These are phyloP conservation scores for Naganishia randhawae DNA, from an alignment of 768 basidiomycete genomes.

Conservation along the genomic window DNA sequence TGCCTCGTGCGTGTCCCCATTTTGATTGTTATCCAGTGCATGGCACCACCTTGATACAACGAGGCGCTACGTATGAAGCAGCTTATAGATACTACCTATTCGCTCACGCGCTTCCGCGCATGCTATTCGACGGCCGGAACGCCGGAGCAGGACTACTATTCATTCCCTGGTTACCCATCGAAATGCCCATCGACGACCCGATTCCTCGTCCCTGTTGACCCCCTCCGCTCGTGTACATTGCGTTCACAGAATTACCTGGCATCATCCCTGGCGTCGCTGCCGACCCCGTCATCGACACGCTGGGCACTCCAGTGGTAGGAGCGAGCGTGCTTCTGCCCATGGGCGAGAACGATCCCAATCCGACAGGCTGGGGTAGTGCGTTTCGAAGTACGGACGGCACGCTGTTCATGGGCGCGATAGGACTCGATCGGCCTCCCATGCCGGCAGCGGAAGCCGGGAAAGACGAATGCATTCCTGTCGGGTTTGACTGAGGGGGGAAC, in stretches of 20 bases:
- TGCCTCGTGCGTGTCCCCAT: neutral
- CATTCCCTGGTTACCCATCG: slow-evolving; percentile 5
- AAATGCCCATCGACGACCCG: slow-evolving; percentile 20
- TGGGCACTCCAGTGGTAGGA: neutral
- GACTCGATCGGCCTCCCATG: neutral
- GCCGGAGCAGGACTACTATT: slow-evolving; percentile 10
- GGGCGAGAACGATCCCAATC: slow-evolving; percentile 11
- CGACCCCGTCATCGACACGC: neutral
- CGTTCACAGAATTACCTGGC: neutral
- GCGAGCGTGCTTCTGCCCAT: slow-evolving; percentile 11
- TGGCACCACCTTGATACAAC: neutral
- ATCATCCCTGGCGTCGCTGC: neutral
- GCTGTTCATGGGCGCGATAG: slow-evolving; percentile 17
- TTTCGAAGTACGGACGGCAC: slow-evolving; percentile 14
- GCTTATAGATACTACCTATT: neutral
- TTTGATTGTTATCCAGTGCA: neutral
- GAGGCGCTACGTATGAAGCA: neutral
- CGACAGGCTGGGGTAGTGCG: slow-evolving; percentile 3
- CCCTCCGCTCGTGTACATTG: neutral
- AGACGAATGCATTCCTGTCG: neutral
- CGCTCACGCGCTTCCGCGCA: slow-evolving; percentile 1
- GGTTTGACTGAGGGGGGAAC: slow-evolving; percentile 17
- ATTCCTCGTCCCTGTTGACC: slow-evolving; percentile 7
- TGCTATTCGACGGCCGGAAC: slow-evolving; percentile 8
- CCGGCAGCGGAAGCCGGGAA: neutral